Base-by-base conservation (phyloP, 805 yeast species). In the Torulaspora microellipsoides region DNA sequence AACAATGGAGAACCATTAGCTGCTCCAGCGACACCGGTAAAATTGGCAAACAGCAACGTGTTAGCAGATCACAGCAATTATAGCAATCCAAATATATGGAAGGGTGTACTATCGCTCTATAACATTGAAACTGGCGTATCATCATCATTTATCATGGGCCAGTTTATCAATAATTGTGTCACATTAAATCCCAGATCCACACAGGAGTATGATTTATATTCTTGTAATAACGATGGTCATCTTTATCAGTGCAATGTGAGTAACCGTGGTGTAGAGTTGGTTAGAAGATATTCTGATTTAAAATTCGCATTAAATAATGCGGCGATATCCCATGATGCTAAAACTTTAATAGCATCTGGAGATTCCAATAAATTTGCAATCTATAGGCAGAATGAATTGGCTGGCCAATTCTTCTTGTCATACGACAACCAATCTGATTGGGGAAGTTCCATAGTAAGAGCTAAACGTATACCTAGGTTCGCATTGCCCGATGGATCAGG, bases 181-280 rank as follows among this genome's bases (percentile, higher is more conserved):
- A 66, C 80, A 0, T 56, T 83, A 23, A 67, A 75, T 56, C 72
- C 69, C 43, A 48, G 61, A 11, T 58, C 76, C 3, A 67, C 70
- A 15, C 60, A 68, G 9, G 70, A 71, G 33, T 81, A 73, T 58
- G 69, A 71, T 35, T 76, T 90, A 1, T 75, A 78, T 47, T 77
- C 86, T 15, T 89, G 96, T 64, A 90, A 89, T 61, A 90, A 90
- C 61, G 98, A 90, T 62, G 76, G 79, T 34, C 70, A 76, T 41
- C 67, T 89, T 39, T 87, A 89, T 57, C 68, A 74, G 40, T 72
- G 86, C 43, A 83, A 81, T 51, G 70, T 88, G 8, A 58, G 65
- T 32, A 73, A 71, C 46, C 63, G 77, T 5, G 73, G 75, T 9
- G 67, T 76, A 12, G 68, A 71, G 10, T 42, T 64, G 59, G 76